Base-by-base conservation (phyloP, 164 flowering plant genomes). In the Hamamelis virginiana region DNA sequence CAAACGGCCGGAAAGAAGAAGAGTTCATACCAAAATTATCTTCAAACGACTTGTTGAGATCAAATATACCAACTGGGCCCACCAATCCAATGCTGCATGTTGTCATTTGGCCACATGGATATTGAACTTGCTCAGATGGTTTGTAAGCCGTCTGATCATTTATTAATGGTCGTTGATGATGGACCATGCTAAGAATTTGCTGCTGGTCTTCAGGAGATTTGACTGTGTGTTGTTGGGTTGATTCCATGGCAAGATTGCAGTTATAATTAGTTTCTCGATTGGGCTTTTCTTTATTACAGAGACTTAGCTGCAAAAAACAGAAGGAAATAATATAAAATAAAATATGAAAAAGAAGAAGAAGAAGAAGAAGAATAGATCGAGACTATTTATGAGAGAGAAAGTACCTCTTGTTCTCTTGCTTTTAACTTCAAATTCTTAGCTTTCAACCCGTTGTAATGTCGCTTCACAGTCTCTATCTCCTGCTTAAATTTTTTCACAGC, bases 341-440 rank as follows among this genome's bases (percentile, higher is more conserved):
- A 60, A 5, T n/a, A n/a, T 0, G 0, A 4, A 47, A 27, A 2
- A 12, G 16, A 5, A 46, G 52, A 52, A n/a, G 48, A 14, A n/a
- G 45, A 3, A 23, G 8, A 22, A 67, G 56, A 48, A n/a, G n/a
- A n/a, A n/a, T n/a, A n/a, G n/a, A n/a, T n/a, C n/a, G 16, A 51
- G 52, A 38, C 25, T 15, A 66, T 28, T 5, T 12, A 10, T 9
- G 41, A 19, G 59, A 14, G 9, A 65, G 27, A 41, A 12, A 38
- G 9, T 62, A 78, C 85, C 81, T 80, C 66, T 59, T 57, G 27
- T 71, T 67, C 72, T 48, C 19, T 71, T 27, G 75, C 65, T 69
- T 83, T 80, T 50, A 81, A 28, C 59, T 48, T 38, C 33, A 68
- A 67, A 72, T 85, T 83, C 21, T n/a, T 8, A 9, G 74, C 70